phyloP scores from a whole-genome alignment of 78 protist genomes.

The Anaeramoeba ignava region DNA sequence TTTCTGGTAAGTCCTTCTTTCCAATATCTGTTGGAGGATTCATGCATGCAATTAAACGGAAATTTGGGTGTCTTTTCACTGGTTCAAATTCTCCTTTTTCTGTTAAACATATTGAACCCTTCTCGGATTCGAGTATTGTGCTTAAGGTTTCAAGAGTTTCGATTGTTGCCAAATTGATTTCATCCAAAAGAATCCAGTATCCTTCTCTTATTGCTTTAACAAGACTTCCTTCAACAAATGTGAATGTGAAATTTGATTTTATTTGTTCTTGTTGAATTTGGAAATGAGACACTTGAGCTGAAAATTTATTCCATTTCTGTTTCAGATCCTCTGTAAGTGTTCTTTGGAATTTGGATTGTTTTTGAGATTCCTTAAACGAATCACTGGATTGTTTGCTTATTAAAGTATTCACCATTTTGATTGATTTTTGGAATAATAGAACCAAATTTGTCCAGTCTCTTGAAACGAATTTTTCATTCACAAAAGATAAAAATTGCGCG shows the following conservation, averaged over 20 bases:
- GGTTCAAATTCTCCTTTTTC: slow-evolving; percentile 77
- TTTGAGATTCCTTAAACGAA: too few relatives aligned
- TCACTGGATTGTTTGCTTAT: too few relatives aligned
- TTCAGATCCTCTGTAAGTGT: not conserved
- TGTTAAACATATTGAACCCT: slow-evolving; percentile 29
- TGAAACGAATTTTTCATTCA: not conserved
- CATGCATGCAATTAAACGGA: slow-evolving; percentile 94
- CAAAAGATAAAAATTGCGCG: slow-evolving; percentile 13
- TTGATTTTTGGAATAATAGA: not conserved
- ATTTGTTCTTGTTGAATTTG: slow-evolving; percentile 41
- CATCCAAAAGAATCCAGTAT: slow-evolving; percentile 97
- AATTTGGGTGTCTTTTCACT: slow-evolving; percentile 75
- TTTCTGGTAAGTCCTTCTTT: slow-evolving; percentile 85
- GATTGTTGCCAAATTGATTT: slow-evolving; percentile 88
- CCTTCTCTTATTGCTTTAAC: slow-evolving; percentile 77
- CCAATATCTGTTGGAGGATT: slow-evolving; percentile 99
- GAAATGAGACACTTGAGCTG: not conserved
- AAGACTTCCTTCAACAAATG: slow-evolving; percentile 38
- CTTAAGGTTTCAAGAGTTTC: slow-evolving; percentile 77
- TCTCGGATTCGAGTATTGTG: not conserved
- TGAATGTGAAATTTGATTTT: not conserved
- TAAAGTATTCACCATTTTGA: not conserved
- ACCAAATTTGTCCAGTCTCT: slow-evolving; percentile 3
- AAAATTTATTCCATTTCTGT: not conserved
- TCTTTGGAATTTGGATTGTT: too few relatives aligned